Percentiles rank a stretch among this genome's conserved stretches.
Conservation (phyloP, 116 monocot species). For the Dioscorea cayenensis region DNA sequence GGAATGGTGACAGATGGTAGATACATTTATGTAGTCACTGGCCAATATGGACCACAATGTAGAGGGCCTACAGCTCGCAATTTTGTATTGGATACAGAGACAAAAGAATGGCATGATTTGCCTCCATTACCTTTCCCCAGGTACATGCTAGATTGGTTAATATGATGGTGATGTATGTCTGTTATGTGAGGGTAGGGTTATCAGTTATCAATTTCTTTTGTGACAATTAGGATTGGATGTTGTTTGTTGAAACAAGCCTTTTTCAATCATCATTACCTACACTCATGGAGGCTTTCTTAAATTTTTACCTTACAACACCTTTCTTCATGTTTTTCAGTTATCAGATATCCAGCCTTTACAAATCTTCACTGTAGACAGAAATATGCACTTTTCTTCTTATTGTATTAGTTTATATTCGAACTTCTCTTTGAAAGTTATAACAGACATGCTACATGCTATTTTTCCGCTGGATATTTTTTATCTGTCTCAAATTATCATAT, state of each 20-base stretch:
- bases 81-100: conserved; percentile 82
- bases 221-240: background rate
- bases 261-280: background rate
- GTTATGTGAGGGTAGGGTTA: background rate
- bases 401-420: background rate
- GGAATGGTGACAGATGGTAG: conserved; percentile 92
- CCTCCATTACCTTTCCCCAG: conserved; percentile 84
- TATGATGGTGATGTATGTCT: background rate
- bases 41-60: conserved; percentile 97
- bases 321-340: too few species aligned
- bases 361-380: background rate
- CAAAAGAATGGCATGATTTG: conserved; percentile 72
- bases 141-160: conserved; percentile 18
- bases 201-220: background rate
- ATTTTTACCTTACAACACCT: too few species aligned
- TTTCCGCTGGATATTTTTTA: background rate
- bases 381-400: background rate
- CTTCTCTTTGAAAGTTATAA: background rate
- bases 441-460: background rate
- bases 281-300: too few species aligned
- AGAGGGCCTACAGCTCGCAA: conserved; percentile 77
- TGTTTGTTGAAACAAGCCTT: background rate
- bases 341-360: too few species aligned
- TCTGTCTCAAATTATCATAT: background rate
- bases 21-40: conserved; percentile 83